These are phyloP conservation scores for Penicillium sp. DNA, from an alignment of 2,329 filamentous ascomycete genomes.

Conservation along the genomic window DNA sequence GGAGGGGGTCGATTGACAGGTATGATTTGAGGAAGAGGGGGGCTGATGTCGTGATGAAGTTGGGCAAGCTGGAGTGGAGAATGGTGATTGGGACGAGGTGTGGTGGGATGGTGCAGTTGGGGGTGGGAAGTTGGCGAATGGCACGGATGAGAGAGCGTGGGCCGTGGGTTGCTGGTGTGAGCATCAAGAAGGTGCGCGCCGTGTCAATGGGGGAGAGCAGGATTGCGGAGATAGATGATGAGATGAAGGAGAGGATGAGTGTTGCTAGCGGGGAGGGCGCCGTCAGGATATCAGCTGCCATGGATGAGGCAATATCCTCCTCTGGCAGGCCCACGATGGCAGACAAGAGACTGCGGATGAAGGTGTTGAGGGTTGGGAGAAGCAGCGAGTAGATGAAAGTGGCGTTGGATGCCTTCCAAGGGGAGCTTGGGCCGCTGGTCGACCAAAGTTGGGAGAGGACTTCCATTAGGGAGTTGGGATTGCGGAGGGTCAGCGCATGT, in stretches of 20 bases:
- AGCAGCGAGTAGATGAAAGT: conserved; percentile 91
- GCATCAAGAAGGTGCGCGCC: conserved; percentile 80
- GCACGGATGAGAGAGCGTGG: conserved; percentile 77
- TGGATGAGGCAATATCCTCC: conserved; percentile 56
- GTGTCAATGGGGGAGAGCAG: conserved; percentile 86
- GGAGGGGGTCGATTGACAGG: conserved; percentile 77
- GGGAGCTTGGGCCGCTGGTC: conserved; percentile 84
- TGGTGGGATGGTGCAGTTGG: conserved; percentile 67
- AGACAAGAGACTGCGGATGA: conserved; percentile 86
- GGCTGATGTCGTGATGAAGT: conserved; percentile 76
- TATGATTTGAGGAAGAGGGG: conserved; percentile 85
- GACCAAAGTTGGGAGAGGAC: conserved; percentile 86
- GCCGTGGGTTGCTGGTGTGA: conserved; percentile 74
- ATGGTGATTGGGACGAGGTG: conserved; percentile 79
- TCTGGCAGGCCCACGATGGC: conserved; percentile 90
- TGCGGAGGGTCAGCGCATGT: conserved; percentile 70
- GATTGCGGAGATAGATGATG: conserved; percentile 71
- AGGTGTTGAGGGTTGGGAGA: conserved; percentile 84
- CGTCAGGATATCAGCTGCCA: conserved; percentile 72
- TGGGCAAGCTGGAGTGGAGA: conserved; percentile 81
- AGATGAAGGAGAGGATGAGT: conserved; percentile 69
- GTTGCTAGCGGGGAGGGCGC: conserved; percentile 81
- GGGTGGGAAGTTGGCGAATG: conserved; percentile 74
- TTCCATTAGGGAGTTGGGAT: conserved; percentile 79
- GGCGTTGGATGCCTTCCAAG: conserved; percentile 92